Evolutionary conservation across 805 yeast genomes (phyloP).

Genomic region (Candida sithepensis): DNA sequence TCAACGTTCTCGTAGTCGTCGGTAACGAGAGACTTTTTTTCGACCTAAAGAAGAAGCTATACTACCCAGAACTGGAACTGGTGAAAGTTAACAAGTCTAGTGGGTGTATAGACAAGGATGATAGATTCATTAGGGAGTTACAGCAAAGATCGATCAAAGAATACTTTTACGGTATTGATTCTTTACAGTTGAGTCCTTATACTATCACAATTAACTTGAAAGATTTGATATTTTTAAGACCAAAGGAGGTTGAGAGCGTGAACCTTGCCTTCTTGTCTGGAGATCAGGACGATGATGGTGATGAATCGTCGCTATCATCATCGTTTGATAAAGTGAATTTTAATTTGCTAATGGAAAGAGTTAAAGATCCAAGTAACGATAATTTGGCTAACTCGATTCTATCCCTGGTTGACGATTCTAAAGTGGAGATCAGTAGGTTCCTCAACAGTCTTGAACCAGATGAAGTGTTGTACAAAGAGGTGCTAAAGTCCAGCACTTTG

Average conservation of each 20-base stretch:
- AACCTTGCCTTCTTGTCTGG: conserved; percentile 26
- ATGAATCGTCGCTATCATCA: conserved; percentile 6
- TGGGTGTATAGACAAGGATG: conserved; percentile 76
- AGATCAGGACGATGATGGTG: conserved; percentile 23
- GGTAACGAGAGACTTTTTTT: conserved; percentile 70
- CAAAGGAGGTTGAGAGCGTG: conserved; percentile 31
- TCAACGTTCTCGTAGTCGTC: conserved; percentile 61
- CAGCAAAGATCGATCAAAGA: conserved; percentile 81
- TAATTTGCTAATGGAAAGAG: conserved; percentile 22
- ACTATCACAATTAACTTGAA: conserved; percentile 69
- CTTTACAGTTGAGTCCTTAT: conserved; percentile 74
- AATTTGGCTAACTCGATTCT: conserved; percentile 73
- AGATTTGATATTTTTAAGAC: conserved; percentile 60
- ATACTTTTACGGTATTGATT: conserved; percentile 80
- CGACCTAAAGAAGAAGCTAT: conserved; percentile 54
- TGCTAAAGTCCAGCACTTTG: conserved; percentile 37
- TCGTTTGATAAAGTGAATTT: conserved; percentile 10
- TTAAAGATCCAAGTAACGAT: conserved; percentile 42
- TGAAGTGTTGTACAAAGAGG: conserved; percentile 28
- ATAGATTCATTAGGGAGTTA: conserved; percentile 57
- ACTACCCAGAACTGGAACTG: conserved; percentile 36
- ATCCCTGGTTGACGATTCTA: conserved; percentile 26
- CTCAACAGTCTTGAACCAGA: conserved; percentile 34
- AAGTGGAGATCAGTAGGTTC: conserved; percentile 23
- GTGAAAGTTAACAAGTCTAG: conserved; percentile 68